These are phyloP conservation scores for Hebeloma cylindrosporum DNA, from an alignment of 768 basidiomycete genomes.

Conservation along the genomic window DNA sequence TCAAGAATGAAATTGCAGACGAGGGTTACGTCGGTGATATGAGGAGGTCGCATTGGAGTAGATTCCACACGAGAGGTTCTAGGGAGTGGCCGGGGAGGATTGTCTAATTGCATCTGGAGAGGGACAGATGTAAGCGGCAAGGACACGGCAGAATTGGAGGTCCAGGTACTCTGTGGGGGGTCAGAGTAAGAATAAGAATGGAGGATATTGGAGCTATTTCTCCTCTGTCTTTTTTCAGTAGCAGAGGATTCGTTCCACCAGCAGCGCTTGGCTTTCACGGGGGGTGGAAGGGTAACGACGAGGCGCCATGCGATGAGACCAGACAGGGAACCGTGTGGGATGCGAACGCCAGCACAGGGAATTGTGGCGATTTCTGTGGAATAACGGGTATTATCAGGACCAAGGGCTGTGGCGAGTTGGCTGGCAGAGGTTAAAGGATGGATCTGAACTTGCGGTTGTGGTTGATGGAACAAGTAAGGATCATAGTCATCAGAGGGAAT, in stretches of 20 bases:
- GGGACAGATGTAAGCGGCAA: constrained; percentile 8
- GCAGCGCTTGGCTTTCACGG: constrained; percentile 10
- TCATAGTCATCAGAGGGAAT: neutral
- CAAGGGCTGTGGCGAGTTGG: constrained; percentile 24
- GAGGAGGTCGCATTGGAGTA: neutral
- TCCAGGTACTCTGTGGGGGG: constrained; percentile 1
- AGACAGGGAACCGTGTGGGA: constrained; percentile 27
- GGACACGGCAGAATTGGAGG: constrained; percentile 12
- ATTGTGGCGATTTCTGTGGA: constrained; percentile 30
- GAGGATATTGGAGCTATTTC: constrained; percentile 2
- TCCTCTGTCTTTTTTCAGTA: neutral
- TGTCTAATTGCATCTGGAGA: too few relatives aligned
- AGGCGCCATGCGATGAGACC: constrained; percentile 34
- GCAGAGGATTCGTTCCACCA: constrained; percentile 15
- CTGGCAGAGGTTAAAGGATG: constrained; percentile 13
- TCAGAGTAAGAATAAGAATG: constrained; percentile 3
- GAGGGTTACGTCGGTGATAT: constrained; percentile 15
- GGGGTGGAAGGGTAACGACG: constrained; percentile 22
- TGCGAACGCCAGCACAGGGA: constrained; percentile 33
- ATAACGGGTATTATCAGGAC: constrained; percentile 27
- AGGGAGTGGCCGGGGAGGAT: neutral
- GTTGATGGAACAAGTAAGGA: neutral
- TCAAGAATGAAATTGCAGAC: constrained; percentile 32
- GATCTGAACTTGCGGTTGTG: neutral
- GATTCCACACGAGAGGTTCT: neutral